Base-by-base conservation (phyloP, 495 filamentous ascomycete genomes). In the Viridothelium virens region DNA sequence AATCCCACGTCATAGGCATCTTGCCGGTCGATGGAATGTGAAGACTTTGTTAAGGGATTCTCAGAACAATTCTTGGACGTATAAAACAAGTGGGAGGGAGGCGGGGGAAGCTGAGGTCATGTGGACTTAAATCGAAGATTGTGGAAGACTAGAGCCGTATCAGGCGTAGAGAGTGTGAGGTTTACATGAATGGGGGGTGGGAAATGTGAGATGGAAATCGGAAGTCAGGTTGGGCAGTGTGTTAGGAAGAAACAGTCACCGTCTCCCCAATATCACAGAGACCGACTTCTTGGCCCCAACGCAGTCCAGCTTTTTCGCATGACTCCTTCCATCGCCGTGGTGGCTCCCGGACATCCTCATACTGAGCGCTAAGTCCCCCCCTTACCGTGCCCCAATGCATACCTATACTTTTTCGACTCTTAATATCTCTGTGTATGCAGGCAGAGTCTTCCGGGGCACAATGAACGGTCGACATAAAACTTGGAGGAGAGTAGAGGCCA, bases 311-410 rank as follows among this genome's bases (percentile, higher is more conserved):
- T 34, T 73, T 74, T 65, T 78, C 72, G 47, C 73, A 74, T 0
- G 70, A 74, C 65, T 75, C 74, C 61, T 69, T 73, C 68, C 76
- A 80, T 48, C 77, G 65, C 56, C 68, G 56, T 12, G 77, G 75
- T 25, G 78, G 78, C 63, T 79, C 77, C 0, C 73, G 73, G 5
- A 80, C 77, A 38, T 76, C 74, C 62, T 80, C 78, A 64, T 75
- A 79, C 36, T 79, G 70, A 38, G 68, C 73, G 59, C 72, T 75
- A 33, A 80, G 62, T 7, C 70, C 72, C 7, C 77, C 78, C 61
- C 78, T 63, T 7, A 80, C 72, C 10, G 77, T 78, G 3, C 78
- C 78, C 39, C 76, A 79, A 66, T 80, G 78, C 78, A 80, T 80
- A 9, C 77, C 77, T 34, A 80, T 74, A 34, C 78, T 78, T 59